Evolutionary conservation across 1,284 basidiomycete genomes (phyloP).

Genomic region (Rhodotorula sp.): DNA sequence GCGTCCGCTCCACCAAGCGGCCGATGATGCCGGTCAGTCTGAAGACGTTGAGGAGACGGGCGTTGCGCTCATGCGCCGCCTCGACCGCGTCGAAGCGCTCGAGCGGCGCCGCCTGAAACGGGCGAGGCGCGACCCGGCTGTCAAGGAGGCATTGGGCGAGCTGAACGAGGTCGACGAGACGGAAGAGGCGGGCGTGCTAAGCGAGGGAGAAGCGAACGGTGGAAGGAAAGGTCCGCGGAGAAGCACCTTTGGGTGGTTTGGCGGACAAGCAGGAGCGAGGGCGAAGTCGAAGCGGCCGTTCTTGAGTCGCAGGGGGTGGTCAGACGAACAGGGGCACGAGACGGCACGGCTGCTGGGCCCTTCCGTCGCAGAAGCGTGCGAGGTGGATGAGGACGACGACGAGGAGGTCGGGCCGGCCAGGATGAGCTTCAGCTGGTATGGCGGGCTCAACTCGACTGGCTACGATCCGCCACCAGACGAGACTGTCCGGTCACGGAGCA

Average conservation of each 20-base stretch:
- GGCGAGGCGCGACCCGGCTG: background rate
- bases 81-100: constrained; percentile 15
- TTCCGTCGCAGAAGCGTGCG: constrained; percentile 1
- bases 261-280: too few species aligned
- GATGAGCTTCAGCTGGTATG: constrained; percentile 15
- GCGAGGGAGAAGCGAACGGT: background rate
- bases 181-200: background rate
- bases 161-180: background rate
- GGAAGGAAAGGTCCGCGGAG: too few species aligned
- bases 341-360: background rate
- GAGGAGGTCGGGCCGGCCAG: background rate
- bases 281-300: too few species aligned
- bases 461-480: background rate
- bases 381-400: constrained; percentile 1
- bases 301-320: background rate
- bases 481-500: background rate
- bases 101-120: background rate
- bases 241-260: too few species aligned
- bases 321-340: background rate
- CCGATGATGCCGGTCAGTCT: background rate
- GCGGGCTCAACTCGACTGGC: background rate
- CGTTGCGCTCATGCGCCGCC: constrained; percentile 5
- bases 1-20: background rate
- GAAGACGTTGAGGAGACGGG: constrained; percentile 19
- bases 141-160: background rate